Evolutionary conservation across 345 rosid species (phyloP), one percentile per base, ranked within the genome.

Genomic region (Sapria himalayana): DNA sequence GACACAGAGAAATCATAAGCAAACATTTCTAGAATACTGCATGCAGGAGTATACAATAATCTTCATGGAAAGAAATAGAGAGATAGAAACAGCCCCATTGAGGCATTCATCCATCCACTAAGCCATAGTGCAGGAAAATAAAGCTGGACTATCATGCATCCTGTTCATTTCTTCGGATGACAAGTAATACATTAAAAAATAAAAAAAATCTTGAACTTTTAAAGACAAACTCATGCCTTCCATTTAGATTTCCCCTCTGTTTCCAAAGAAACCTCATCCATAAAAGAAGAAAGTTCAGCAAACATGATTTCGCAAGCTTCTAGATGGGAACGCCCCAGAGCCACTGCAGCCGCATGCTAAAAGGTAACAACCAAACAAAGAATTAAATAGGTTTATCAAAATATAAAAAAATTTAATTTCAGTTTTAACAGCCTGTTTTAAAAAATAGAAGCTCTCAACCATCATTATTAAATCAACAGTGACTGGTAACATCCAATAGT

Each of bases 261-360:
- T 65, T 89, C 95, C 47, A 58, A 69, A 44, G 98, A 89, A 43
- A 82, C 78, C 44, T 89, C 98, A 12, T 89, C 98, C 53, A 89
- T 72, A 57, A 76, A 79, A 51, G 94, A 69, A 40, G 91, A 63
- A 31, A 89, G 81, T 66, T 79, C 93, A 21, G 66, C 65, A 45
- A 82, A 89, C 95, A 89, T 89, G 43, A 71, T 71, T 66, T 89
- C 95, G 55, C 98, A 89, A 33, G 86, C 79, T 67, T 89, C 98
- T 59, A 89, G 64, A 67, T 82, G 98, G 19, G 98, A 82, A 61
- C 73, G 91, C 39, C 98, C 98, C 5, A 89, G 98, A 45, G 93
- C 93, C 93, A 79, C 71, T 48, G 95, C 79, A 29, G 98, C 93
- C 41, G 92, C 85, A 63, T 79, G 81, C 98, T 89, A 53, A 55